Base-by-base conservation (phyloP, 164 flowering plant species). In the Magnolia changhungtana region DNA sequence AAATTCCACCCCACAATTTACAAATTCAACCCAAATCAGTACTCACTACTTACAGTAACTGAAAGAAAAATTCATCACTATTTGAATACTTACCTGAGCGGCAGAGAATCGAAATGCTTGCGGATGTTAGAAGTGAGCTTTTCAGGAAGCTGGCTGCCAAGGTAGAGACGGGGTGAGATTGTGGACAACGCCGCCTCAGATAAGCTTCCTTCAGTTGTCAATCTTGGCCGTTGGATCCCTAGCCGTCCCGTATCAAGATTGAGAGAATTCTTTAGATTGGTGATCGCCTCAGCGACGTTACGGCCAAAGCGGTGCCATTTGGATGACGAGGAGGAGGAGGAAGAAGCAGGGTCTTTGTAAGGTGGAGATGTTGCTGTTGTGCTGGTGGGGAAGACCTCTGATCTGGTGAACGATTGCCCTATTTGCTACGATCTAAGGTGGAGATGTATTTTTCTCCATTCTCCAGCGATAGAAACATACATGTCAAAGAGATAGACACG, bases 131-230 rank as follows among this genome's bases (percentile, higher is more conserved):
- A 91, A 52, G 92, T 89, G 79, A 95, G 89, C 81, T 88, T 95
- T 84, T 93, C 98, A 1, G 98, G 98, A 50, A 95, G 86, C 86
- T 95, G 98, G 75, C 98, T 95, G 1, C 98, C 98, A 2, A 98
- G 98, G 69, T 93, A 95, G 11, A 93, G 81, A 85, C 89, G 1
- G 94, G 1, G 98, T 89, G 75, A 95, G 88, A 78, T 92, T 91
- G 76, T 89, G 82, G 0, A 95, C 91, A 45, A 95, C 91, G 14
- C 87, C 86, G 21, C 89, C 90, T 98, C 98, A 95, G 0, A 92
- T 87, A 11, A 86, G 74, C 77, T 87, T 90, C 67, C 89, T 77
- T n/a, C 88, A 81, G 70, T 77, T 83, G 66, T 89, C 90, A 74
- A 72, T 69, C 86, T 83, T 86, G 51, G 75, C 50, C 29, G 80